These are phyloP conservation scores for Penicillium sp. DNA, from an alignment of 2,329 filamentous ascomycete species.

Conservation along the genomic window DNA sequence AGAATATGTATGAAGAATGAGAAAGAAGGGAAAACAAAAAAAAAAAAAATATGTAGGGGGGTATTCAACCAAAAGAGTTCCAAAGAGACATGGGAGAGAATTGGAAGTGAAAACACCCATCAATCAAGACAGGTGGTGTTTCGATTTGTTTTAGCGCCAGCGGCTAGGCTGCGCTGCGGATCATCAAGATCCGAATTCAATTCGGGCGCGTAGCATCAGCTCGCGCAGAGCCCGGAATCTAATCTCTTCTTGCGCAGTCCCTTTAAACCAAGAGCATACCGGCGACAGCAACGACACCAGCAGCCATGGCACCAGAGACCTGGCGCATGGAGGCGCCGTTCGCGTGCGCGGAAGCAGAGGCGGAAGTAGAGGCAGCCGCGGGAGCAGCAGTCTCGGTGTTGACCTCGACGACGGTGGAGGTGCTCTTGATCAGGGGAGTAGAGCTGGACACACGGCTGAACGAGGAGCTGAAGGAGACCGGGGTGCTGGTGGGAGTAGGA, in stretches of 20 bases:
- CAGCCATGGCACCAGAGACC: constrained; percentile 37
- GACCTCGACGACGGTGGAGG: constrained; percentile 17
- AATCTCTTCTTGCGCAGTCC: background rate
- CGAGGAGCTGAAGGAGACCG: constrained; percentile 22
- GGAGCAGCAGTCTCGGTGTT: constrained; percentile 11
- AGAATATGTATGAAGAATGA: constrained; percentile 23
- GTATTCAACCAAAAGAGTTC: background rate
- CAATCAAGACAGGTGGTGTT: constrained; percentile 13
- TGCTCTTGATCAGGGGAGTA: constrained; percentile 29
- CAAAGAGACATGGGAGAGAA: constrained; percentile 10
- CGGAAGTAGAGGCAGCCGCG: constrained; percentile 21
- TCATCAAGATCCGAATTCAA: constrained; percentile 16
- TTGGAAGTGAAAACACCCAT: background rate
- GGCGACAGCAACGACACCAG: constrained; percentile 40
- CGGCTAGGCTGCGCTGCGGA: constrained; percentile 12
- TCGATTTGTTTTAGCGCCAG: background rate
- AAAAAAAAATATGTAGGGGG: constrained; percentile 6
- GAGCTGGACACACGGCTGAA: constrained; percentile 26
- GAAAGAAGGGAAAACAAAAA: no score
- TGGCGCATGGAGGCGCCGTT: constrained; percentile 34
- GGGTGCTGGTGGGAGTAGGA: constrained; percentile 22
- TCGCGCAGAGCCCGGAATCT: background rate
- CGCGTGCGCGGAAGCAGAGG: constrained; percentile 22
- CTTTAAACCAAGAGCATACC: constrained; percentile 43
- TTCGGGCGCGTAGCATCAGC: background rate